These are phyloP conservation scores for Cephaloascus albidus DNA, from an alignment of 805 yeast species.

Conservation along the genomic window DNA sequence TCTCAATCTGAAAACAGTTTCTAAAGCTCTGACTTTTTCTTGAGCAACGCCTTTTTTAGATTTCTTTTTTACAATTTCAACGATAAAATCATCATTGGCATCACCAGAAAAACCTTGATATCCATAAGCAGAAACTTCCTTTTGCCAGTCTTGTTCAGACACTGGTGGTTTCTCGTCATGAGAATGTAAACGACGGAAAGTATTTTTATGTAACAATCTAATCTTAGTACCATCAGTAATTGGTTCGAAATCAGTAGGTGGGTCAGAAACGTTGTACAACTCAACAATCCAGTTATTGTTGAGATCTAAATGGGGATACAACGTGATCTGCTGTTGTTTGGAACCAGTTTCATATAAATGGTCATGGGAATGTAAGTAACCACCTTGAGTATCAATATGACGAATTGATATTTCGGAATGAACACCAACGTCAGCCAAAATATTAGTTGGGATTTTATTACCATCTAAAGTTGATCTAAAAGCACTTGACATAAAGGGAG, in stretches of 20 bases:
- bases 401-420: slow-evolving; percentile 60
- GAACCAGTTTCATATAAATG: slow-evolving; percentile 70
- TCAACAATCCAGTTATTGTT: slow-evolving; percentile 71
- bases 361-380: slow-evolving; percentile 76
- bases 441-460: slow-evolving; percentile 47
- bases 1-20: slow-evolving; percentile 62
- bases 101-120: slow-evolving; percentile 71
- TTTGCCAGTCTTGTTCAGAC: slow-evolving; percentile 73
- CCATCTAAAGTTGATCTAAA: slow-evolving; percentile 58
- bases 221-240: slow-evolving; percentile 62
- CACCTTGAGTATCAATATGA: slow-evolving; percentile 66
- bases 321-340: slow-evolving; percentile 73
- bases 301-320: slow-evolving; percentile 69
- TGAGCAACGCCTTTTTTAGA: slow-evolving; percentile 45
- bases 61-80: slow-evolving; percentile 54
- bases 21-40: slow-evolving; percentile 50
- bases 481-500: slow-evolving; percentile 63
- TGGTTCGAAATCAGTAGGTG: slow-evolving; percentile 50
- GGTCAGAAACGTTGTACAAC: slow-evolving; percentile 50
- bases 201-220: slow-evolving; percentile 49
- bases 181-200: slow-evolving; percentile 67
- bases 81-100: slow-evolving; percentile 74
- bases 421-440: slow-evolving; percentile 62
- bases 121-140: slow-evolving; percentile 74
- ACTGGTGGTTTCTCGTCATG: slow-evolving; percentile 80